Percentiles rank a stretch among this genome's conserved stretches.
Evolutionary conservation across 768 basidiomycete species (phyloP).

Genomic region (Omphalotus guepiniiformis): DNA sequence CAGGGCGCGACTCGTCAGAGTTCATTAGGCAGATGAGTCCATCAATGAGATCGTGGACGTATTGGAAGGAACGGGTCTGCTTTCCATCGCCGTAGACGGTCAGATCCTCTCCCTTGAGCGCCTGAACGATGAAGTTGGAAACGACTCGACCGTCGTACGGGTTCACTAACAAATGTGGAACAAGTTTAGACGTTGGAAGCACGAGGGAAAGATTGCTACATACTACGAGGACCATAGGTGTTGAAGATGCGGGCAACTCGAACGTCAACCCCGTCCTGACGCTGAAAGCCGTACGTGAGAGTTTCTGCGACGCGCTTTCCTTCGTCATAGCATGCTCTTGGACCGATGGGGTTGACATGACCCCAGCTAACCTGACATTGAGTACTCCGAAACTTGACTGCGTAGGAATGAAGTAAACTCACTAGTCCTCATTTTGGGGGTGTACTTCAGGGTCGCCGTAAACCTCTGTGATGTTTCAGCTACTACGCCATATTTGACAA

Average conservation of each 20-base stretch:
- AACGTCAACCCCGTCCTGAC: constrained; percentile 93
- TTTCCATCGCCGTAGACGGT: constrained; percentile 94
- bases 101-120: constrained; percentile 93
- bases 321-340: constrained; percentile 99
- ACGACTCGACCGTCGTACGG: constrained; percentile 96
- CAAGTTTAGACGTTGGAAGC: background rate
- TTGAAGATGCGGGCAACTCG: constrained; percentile 99
- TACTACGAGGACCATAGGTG: constrained; percentile 86
- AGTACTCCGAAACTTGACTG: no score
- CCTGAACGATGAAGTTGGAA: constrained; percentile 98
- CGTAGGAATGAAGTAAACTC: constrained; percentile 24
- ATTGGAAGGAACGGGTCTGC: constrained; percentile 96
- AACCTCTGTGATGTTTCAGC: constrained; percentile 58
- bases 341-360: constrained; percentile 97
- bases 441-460: constrained; percentile 99
- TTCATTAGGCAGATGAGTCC: constrained; percentile 95
- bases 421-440: constrained; percentile 96
- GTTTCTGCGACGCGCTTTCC: constrained; percentile 99
- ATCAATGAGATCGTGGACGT: constrained; percentile 95
- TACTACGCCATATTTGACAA: constrained; percentile 2
- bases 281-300: constrained; percentile 91
- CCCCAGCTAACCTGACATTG: no score
- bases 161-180: constrained; percentile 60
- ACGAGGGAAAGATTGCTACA: constrained; percentile 19
- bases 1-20: constrained; percentile 86